Percentiles rank a stretch among this genome's conserved stretches.
Conservation (phyloP, 371 early-diverging fungal species). For the Rhizopus sp. region DNA sequence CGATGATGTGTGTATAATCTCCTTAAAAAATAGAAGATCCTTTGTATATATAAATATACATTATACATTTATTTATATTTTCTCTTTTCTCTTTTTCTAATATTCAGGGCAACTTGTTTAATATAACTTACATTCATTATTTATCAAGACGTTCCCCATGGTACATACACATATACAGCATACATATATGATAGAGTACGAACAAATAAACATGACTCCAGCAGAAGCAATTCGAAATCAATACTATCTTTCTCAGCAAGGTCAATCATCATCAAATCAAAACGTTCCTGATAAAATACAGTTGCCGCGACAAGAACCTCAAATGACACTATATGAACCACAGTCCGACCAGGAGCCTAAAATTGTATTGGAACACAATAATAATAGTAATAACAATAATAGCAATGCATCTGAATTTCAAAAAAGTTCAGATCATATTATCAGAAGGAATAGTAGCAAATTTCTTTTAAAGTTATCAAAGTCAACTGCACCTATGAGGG, state of each 20-base stretch:
- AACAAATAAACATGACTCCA: conserved; percentile 48
- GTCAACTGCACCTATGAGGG: conserved; percentile 52
- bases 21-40: no score
- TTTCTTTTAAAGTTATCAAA: conserved; percentile 42
- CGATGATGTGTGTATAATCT: no score
- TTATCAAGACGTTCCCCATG: no score
- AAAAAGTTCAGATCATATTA: conserved; percentile 14
- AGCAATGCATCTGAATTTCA: background rate
- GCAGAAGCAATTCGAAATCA: conserved; percentile 44
- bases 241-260: conserved; percentile 37
- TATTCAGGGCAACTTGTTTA: no score
- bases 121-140: no score
- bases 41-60: no score
- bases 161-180: no score
- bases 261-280: conserved; percentile 5
- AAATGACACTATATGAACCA: conserved; percentile 28
- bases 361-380: conserved; percentile 31
- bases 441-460: conserved; percentile 20
- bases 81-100: no score
- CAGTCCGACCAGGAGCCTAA: conserved; percentile 33
- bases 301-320: conserved; percentile 27
- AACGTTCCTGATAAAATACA: background rate
- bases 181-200: conserved; percentile 53
- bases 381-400: background rate
- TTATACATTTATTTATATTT: no score